Percentiles rank a stretch among this genome's conserved stretches.
Evolutionary conservation across 2,329 filamentous ascomycete species (phyloP).

Genomic region (Fusarium odoratissimum): DNA sequence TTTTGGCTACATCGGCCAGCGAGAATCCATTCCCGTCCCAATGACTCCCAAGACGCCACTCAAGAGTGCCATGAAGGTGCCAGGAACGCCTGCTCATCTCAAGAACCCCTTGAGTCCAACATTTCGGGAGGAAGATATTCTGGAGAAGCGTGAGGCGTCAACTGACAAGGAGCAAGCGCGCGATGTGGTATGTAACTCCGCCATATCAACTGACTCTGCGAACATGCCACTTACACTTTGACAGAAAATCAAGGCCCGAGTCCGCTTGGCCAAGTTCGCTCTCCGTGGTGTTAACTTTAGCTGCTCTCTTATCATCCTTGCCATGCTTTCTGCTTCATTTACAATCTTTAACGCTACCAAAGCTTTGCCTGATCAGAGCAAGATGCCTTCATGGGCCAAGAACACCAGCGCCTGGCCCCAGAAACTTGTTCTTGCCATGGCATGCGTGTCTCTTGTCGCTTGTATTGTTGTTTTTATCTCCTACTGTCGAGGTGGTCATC

Average conservation of each 20-base stretch:
- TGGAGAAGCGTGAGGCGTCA: slow-evolving; percentile 84
- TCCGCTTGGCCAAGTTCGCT: slow-evolving; percentile 92
- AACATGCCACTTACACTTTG: slow-evolving; percentile 43
- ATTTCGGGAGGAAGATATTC: slow-evolving; percentile 85
- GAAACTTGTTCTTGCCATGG: slow-evolving; percentile 80
- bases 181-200: slow-evolving; percentile 77
- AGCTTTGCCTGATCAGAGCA: slow-evolving; percentile 77
- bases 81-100: slow-evolving; percentile 81
- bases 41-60: slow-evolving; percentile 81
- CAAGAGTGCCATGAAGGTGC: slow-evolving; percentile 90
- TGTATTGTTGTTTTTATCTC: slow-evolving; percentile 84
- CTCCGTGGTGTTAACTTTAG: slow-evolving; percentile 97
- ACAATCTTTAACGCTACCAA: slow-evolving; percentile 92
- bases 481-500: slow-evolving; percentile 90
- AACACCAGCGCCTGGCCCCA: slow-evolving; percentile 90
- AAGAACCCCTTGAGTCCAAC: slow-evolving; percentile 89
- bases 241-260: slow-evolving; percentile 91
- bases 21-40: slow-evolving; percentile 69
- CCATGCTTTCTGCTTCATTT: slow-evolving; percentile 90
- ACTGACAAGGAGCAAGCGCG: slow-evolving; percentile 89
- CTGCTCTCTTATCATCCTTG: slow-evolving; percentile 93
- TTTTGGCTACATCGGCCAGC: slow-evolving; percentile 86
- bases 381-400: slow-evolving; percentile 84
- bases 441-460: slow-evolving; percentile 82
- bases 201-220: background rate